phyloP scores from a whole-genome alignment of 2,329 filamentous ascomycete species.

The Cladophialophora immunda region DNA sequence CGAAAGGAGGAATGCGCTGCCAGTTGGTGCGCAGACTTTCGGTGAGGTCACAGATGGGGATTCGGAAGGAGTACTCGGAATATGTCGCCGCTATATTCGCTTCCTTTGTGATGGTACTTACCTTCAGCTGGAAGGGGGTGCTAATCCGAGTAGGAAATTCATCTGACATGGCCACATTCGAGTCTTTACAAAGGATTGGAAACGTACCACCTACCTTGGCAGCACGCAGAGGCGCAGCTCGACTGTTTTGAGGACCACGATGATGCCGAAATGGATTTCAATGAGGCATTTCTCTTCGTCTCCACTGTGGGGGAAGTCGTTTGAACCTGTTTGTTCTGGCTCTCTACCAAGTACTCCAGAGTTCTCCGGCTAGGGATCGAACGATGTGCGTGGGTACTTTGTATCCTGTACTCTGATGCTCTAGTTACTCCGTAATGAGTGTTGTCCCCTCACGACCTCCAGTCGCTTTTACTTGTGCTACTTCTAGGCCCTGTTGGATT shows the following conservation, averaged over 20 bases:
- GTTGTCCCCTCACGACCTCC: too few relatives aligned
- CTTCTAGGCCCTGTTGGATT: too few relatives aligned
- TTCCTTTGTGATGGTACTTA: too few relatives aligned
- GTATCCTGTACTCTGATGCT: too few relatives aligned
- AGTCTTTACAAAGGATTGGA: not conserved
- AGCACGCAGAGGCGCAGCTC: constrained; percentile 1
- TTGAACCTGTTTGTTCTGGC: not conserved
- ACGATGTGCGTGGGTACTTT: not conserved
- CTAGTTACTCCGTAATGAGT: too few relatives aligned
- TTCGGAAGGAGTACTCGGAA: too few relatives aligned
- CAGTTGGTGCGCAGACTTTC: not conserved
- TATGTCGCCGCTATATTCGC: too few relatives aligned
- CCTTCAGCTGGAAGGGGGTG: too few relatives aligned
- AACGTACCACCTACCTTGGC: not conserved
- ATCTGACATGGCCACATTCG: not conserved
- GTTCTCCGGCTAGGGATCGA: not conserved
- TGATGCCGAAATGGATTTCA: not conserved
- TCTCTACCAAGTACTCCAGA: not conserved
- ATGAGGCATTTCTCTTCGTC: constrained; percentile 2
- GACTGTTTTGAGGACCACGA: not conserved
- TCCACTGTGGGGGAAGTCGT: not conserved
- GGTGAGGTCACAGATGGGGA: too few relatives aligned
- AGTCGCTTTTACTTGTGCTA: too few relatives aligned
- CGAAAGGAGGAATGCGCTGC: not conserved
- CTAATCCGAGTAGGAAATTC: too few relatives aligned